A percentile compares a stretch with the other conserved stretches of the same genome.
Evolutionary conservation across 176 grass and related monocot genomes (phyloP).

Genomic region (Oryza meridionalis): DNA sequence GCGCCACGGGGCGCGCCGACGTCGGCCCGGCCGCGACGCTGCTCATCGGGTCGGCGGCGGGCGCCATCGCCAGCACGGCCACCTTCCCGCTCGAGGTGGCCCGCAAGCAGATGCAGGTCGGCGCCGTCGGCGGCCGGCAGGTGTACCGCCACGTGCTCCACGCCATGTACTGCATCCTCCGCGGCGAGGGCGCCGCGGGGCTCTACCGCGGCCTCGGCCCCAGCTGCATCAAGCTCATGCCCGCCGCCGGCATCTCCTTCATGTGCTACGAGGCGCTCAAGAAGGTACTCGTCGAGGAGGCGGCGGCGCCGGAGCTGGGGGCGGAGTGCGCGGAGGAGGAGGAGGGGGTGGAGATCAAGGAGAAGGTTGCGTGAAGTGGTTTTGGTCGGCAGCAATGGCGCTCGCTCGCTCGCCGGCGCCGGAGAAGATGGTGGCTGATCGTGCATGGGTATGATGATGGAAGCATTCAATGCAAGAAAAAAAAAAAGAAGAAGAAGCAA

Average conservation of each 20-base stretch:
- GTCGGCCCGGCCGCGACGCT: conserved; percentile 57
- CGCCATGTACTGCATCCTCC: conserved; percentile 73
- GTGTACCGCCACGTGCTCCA: conserved; percentile 79
- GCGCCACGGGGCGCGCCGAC: conserved; percentile 47
- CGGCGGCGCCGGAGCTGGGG: conserved; percentile 23
- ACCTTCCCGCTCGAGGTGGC: conserved; percentile 97
- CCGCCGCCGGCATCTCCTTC: conserved; percentile 86
- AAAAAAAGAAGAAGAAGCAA: no score
- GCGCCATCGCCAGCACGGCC: conserved; percentile 76
- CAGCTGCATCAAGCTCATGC: conserved; percentile 88
- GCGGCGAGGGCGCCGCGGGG: conserved; percentile 59
- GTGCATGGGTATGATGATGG: background rate
- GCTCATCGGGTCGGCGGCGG: conserved; percentile 70
- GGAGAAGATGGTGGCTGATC: conserved; percentile 5
- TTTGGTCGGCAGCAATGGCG: background rate
- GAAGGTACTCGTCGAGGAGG: conserved; percentile 69
- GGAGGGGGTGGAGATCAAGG: background rate
- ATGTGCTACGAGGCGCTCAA: conserved; percentile 94
- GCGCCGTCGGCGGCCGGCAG: conserved; percentile 70
- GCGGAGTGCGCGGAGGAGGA: background rate
- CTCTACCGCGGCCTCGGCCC: conserved; percentile 80
- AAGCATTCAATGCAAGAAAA: background rate
- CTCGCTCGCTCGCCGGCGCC: background rate
- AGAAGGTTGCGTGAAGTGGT: conserved; percentile 15
- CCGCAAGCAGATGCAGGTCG: conserved; percentile 85